A percentile compares a stretch with the other conserved stretches of the same genome.
phyloP scores from a whole-genome alignment of 2,329 filamentous ascomycete genomes.

The Aspergillus versicolor region DNA sequence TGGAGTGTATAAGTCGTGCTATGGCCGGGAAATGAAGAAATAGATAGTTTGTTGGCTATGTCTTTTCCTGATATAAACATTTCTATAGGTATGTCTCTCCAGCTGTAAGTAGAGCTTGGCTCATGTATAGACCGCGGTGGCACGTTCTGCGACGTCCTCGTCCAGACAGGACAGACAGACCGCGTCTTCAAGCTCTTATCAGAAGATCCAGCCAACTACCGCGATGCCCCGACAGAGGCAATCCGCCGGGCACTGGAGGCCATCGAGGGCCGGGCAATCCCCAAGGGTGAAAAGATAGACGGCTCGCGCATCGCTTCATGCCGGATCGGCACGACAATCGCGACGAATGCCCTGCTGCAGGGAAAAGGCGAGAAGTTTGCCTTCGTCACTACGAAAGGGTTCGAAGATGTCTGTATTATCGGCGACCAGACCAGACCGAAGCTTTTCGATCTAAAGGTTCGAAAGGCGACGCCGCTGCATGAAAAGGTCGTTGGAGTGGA shows the following conservation, averaged over 20 bases:
- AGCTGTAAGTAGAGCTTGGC: too few species aligned
- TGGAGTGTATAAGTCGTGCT: too few species aligned
- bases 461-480: slow-evolving; percentile 62
- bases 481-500: slow-evolving; percentile 24
- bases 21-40: too few species aligned
- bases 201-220: slow-evolving; percentile 26
- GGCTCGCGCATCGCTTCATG: slow-evolving; percentile 18
- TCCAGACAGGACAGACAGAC: slow-evolving; percentile 12
- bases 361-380: slow-evolving; percentile 20
- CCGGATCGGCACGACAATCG: slow-evolving; percentile 88
- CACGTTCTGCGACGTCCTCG: neutral
- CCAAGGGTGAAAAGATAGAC: slow-evolving; percentile 15
- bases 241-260: slow-evolving; percentile 61
- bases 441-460: slow-evolving; percentile 82
- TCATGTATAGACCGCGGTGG: neutral
- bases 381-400: slow-evolving; percentile 66
- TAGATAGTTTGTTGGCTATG: too few species aligned
- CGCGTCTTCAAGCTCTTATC: slow-evolving; percentile 30
- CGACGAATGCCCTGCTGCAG: slow-evolving; percentile 71
- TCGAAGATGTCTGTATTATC: slow-evolving; percentile 78
- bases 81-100: neutral
- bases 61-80: neutral
- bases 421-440: slow-evolving; percentile 82
- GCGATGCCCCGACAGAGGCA: slow-evolving; percentile 70
- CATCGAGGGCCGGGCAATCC: slow-evolving; percentile 5